Evolutionary conservation across 1,284 basidiomycete species (phyloP), one percentile per base, ranked within the genome.

Genomic region (Leccinum glutinopallens): DNA sequence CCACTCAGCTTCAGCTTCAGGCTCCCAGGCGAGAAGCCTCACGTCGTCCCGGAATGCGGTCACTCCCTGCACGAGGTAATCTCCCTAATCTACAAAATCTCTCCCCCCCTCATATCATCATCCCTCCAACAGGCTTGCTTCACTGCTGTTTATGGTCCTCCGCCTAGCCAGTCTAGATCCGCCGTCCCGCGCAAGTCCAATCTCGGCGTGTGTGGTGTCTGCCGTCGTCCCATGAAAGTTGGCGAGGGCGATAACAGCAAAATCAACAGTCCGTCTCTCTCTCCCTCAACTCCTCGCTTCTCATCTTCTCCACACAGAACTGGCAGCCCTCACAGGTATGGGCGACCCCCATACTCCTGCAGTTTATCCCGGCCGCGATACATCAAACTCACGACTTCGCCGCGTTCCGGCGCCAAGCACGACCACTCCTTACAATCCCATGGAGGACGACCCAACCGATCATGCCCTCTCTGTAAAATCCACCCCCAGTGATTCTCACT

Each of bases 11-110:
- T 95, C 77, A 90, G 87, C 79, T 93, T 93, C 79, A 84, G 91
- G 68, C 81, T 95, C 22, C 93, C 90, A 0, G 96, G 97, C 17
- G 97, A 99, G 80, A 98, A 97, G 75, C 94, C 96, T 2, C 96
- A 98, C 74, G 92, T 99, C 64, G 91, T 97, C 32, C 97, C 97
- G 35, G 90, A 94, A 73, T 99, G 97, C 72, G 96, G 97, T n/a
- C 97, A 99, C 80, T 91, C 93, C 10, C 86, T 99, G 29, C 97
- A 97, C 79, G 92, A 97, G 81, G 94, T 93, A 68, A 74, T 87
- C 80, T 7, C 58, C 64, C 43, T 61, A 46, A 61, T 59, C 41
- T 5, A 0, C 43, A 15, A 22, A 35, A 19, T 32, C 29, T 37
- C 46, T 1, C 51, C 12, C 15, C 0, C 37, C 58, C 64, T 60